Percentiles rank a stretch among this genome's conserved stretches.
These are phyloP conservation scores for Psilocybe tampanensis DNA, from an alignment of 768 basidiomycete genomes.

Conservation along the genomic window DNA sequence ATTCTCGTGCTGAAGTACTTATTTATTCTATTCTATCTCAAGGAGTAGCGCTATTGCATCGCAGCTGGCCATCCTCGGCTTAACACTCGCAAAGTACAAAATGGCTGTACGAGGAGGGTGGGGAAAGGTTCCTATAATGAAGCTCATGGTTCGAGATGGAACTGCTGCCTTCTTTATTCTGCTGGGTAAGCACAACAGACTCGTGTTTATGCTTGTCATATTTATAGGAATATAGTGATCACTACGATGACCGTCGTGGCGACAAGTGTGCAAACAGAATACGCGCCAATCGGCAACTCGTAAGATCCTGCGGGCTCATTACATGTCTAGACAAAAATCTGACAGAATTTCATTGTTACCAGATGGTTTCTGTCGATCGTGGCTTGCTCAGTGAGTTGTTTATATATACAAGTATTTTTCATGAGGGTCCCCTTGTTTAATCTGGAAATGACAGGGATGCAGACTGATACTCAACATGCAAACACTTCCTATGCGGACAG, in stretches of 20 bases:
- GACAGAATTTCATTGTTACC: neutral
- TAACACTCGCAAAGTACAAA: conserved; percentile 34
- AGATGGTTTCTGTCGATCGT: conserved; percentile 34
- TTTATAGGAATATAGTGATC: conserved; percentile 14
- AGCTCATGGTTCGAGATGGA: conserved; percentile 40
- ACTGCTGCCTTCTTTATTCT: conserved; percentile 33
- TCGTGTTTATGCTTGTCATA: neutral
- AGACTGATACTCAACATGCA: conserved; percentile 28
- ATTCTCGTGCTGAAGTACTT: no score
- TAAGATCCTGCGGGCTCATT: conserved; percentile 5
- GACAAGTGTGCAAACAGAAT: conserved; percentile 22
- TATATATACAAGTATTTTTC: no score
- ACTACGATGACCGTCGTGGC: conserved; percentile 22
- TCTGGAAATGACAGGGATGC: conserved; percentile 20
- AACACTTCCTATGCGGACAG: conserved; percentile 7
- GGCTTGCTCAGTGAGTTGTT: conserved; percentile 27
- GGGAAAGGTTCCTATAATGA: conserved; percentile 35
- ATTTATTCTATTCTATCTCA: no score
- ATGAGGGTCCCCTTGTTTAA: neutral
- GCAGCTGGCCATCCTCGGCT: conserved; percentile 33
- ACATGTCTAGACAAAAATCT: neutral
- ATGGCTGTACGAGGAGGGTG: conserved; percentile 28
- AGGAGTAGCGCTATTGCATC: conserved; percentile 28
- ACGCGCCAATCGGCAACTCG: conserved; percentile 29
- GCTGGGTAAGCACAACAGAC: conserved; percentile 27